A percentile compares a stretch with the other conserved stretches of the same genome.
Evolutionary conservation across 352 stramenopile genomes (phyloP).

Genomic region (Globisporangium lucens): DNA sequence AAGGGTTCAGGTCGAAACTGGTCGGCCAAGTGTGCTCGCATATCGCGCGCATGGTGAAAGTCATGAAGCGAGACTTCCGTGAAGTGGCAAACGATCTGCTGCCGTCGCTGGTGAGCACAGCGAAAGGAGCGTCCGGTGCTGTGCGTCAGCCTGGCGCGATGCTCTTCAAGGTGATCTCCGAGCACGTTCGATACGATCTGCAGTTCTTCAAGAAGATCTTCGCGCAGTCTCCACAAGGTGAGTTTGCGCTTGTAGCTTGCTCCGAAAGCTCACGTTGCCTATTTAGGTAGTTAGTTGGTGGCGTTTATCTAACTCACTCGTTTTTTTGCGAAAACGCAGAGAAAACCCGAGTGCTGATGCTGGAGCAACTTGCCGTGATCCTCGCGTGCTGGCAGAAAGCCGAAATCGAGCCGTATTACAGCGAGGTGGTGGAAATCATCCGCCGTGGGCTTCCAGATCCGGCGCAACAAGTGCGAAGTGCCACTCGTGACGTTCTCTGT

Average conservation of each 20-base stretch:
- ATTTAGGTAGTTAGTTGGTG: not conserved
- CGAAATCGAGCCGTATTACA: conserved; percentile 40
- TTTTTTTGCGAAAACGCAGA: conserved; percentile 25
- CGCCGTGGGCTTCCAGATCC: conserved; percentile 44
- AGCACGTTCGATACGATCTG: conserved; percentile 63
- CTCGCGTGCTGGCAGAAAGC: conserved; percentile 50
- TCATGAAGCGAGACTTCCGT: conserved; percentile 39
- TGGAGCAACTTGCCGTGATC: conserved; percentile 58
- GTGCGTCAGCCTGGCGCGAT: conserved; percentile 47
- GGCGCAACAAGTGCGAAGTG: conserved; percentile 34
- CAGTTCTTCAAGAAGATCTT: conserved; percentile 46
- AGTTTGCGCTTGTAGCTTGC: not conserved
- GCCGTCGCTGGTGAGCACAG: conserved; percentile 39
- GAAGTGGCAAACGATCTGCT: conserved; percentile 61
- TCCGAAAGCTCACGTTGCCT: not conserved
- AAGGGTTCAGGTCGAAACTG: conserved; percentile 45
- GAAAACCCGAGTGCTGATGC: conserved; percentile 42
- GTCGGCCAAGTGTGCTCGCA: conserved; percentile 47
- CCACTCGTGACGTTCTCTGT: conserved; percentile 44
- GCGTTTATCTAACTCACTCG: not conserved
- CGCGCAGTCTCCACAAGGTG: conserved; percentile 39
- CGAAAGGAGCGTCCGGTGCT: conserved; percentile 50
- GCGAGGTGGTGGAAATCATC: conserved; percentile 54
- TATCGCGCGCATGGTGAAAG: conserved; percentile 46
- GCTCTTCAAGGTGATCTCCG: conserved; percentile 50